These are phyloP conservation scores for Lepiota brunneoincarnata DNA, from an alignment of 768 basidiomycete genomes.

Conservation along the genomic window DNA sequence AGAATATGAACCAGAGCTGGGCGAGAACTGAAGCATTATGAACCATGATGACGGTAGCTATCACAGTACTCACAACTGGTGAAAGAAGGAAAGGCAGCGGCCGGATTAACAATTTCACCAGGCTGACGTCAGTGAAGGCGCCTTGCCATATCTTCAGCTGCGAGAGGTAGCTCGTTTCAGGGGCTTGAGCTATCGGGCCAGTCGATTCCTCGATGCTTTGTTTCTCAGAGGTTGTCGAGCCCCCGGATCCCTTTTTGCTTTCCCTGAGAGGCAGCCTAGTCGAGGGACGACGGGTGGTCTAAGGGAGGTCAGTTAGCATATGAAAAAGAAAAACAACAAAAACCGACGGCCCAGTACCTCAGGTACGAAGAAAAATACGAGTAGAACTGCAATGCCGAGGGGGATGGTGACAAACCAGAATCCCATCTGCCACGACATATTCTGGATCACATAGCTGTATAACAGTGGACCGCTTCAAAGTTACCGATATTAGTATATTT, in stretches of 20 bases:
- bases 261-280: not conserved
- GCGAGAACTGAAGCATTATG: not conserved
- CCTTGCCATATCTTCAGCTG: slow-evolving; percentile 36
- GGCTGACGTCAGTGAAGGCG: slow-evolving; percentile 30
- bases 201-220: slow-evolving; percentile 16
- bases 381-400: slow-evolving; percentile 32
- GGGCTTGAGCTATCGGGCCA: slow-evolving; percentile 9
- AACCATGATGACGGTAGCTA: not conserved
- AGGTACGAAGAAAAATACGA: slow-evolving; percentile 42
- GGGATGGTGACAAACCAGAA: slow-evolving; percentile 48
- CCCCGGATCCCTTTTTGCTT: not conserved
- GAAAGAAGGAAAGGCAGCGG: slow-evolving; percentile 43
- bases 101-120: slow-evolving; percentile 34
- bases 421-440: slow-evolving; percentile 40
- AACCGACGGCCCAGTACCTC: slow-evolving; percentile 26
- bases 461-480: slow-evolving; percentile 35
- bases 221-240: slow-evolving; percentile 12
- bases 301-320: not conserved
- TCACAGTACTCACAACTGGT: slow-evolving; percentile 30
- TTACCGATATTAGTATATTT: not conserved
- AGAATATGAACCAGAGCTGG: slow-evolving; percentile 36
- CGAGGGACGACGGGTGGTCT: slow-evolving; percentile 33
- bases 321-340: not conserved
- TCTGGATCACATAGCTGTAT: slow-evolving; percentile 45
- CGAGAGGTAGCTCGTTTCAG: slow-evolving; percentile 26